Percentiles rank a stretch among this genome's conserved stretches.
These are phyloP conservation scores for Truncatella angustata DNA, from an alignment of 2,329 filamentous ascomycete genomes.

Conservation along the genomic window DNA sequence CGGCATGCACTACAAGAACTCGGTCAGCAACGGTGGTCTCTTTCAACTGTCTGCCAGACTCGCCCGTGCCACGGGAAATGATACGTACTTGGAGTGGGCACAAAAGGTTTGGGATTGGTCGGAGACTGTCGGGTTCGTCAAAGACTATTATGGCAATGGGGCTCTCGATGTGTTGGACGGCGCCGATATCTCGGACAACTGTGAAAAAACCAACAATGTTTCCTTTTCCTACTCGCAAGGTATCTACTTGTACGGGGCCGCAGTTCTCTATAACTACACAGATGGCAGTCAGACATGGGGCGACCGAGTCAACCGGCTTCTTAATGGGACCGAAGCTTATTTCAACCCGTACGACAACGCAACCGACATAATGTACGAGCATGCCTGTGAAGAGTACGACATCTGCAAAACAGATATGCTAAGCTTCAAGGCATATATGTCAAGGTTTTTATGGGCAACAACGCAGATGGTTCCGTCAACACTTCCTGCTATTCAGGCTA, in stretches of 20 bases:
- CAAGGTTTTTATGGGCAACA: constrained; percentile 62
- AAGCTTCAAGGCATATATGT: constrained; percentile 67
- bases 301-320: constrained; percentile 48
- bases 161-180: constrained; percentile 55
- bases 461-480: constrained; percentile 57
- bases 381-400: constrained; percentile 58
- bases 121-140: constrained; percentile 54
- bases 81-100: constrained; percentile 67
- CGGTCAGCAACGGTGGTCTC: constrained; percentile 77
- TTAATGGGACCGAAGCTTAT: constrained; percentile 45
- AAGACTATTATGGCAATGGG: constrained; percentile 40
- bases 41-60: constrained; percentile 79
- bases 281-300: constrained; percentile 50
- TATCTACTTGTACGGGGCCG: constrained; percentile 63
- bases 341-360: constrained; percentile 52
- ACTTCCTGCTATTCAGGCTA: constrained; percentile 40
- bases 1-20: constrained; percentile 81
- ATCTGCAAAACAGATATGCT: constrained; percentile 63
- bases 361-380: constrained; percentile 63
- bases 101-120: constrained; percentile 67
- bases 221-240: constrained; percentile 67
- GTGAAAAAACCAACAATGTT: constrained; percentile 48
- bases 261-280: constrained; percentile 62
- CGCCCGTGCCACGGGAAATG: constrained; percentile 66
- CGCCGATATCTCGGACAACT: constrained; percentile 52